A percentile compares a stretch with the other conserved stretches of the same genome.
phyloP scores from a whole-genome alignment of 371 early-diverging fungal genomes.

The Rhizomucor pusillus region DNA sequence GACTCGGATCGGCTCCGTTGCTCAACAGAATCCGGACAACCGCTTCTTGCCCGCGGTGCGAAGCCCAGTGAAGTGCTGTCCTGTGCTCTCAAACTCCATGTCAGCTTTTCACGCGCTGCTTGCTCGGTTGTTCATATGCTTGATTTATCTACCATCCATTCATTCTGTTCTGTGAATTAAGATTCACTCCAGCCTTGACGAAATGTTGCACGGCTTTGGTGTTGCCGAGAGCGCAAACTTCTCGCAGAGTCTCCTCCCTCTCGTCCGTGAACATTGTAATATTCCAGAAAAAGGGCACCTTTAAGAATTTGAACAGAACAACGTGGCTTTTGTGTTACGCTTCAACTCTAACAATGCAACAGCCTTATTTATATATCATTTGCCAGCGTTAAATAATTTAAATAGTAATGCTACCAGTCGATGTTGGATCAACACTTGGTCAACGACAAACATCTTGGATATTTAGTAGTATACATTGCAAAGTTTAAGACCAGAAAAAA shows the following conservation, averaged over 20 bases:
- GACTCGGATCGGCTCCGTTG: constrained; percentile 53
- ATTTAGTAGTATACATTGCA: too few species aligned
- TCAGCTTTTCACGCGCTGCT: neutral
- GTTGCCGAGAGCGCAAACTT: constrained; percentile 77
- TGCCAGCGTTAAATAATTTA: too few species aligned
- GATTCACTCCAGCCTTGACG: constrained; percentile 58
- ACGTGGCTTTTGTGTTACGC: neutral
- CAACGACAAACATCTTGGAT: too few species aligned
- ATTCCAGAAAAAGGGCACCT: neutral
- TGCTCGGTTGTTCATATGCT: neutral
- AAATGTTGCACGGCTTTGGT: constrained; percentile 62
- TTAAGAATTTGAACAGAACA: neutral
- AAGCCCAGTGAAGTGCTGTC: constrained; percentile 75
- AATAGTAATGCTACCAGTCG: too few species aligned
- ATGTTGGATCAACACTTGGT: too few species aligned
- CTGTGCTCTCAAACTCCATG: constrained; percentile 24
- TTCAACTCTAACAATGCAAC: too few species aligned
- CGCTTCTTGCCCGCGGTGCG: constrained; percentile 57
- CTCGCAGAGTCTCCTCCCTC: constrained; percentile 62
- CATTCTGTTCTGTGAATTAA: constrained; percentile 64
- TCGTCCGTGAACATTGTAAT: constrained; percentile 52
- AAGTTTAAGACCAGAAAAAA: too few species aligned
- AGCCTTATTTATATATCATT: too few species aligned
- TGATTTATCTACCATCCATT: constrained; percentile 64
- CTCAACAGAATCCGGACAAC: constrained; percentile 51